Evolutionary conservation across 2,329 filamentous ascomycete genomes (phyloP).

Genomic region (Cladophialophora immunda): DNA sequence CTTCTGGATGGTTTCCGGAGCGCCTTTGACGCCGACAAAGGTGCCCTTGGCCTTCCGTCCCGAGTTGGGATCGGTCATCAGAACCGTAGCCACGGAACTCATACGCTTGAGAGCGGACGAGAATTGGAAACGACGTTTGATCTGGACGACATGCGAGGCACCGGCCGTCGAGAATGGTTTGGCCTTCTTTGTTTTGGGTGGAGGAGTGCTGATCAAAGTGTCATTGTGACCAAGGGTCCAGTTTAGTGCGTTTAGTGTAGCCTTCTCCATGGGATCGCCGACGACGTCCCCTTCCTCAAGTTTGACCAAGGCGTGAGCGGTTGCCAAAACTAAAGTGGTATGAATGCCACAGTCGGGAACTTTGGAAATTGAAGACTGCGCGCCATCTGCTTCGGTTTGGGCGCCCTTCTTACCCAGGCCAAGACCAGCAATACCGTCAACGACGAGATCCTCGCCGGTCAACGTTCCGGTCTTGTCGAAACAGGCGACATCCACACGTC

Average conservation of each 20-base stretch:
- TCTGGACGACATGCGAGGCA: slow-evolving; percentile 79
- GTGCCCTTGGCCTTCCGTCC: slow-evolving; percentile 82
- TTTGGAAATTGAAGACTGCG: slow-evolving; percentile 78
- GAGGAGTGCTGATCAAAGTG: slow-evolving; percentile 74
- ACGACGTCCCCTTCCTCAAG: slow-evolving; percentile 97
- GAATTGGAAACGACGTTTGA: slow-evolving; percentile 97
- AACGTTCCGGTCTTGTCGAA: slow-evolving; percentile 99
- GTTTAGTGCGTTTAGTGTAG: slow-evolving; percentile 85
- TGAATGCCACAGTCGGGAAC: slow-evolving; percentile 76
- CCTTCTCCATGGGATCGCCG: slow-evolving; percentile 99
- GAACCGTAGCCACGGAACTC: slow-evolving; percentile 88
- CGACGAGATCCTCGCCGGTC: slow-evolving; percentile 94
- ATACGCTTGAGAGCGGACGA: slow-evolving; percentile 96
- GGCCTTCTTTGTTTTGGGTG: slow-evolving; percentile 54
- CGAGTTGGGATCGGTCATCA: slow-evolving; percentile 74
- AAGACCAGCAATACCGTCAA: slow-evolving; percentile 94
- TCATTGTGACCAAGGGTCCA: slow-evolving; percentile 95
- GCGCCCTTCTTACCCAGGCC: slow-evolving; percentile 74
- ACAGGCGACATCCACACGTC: slow-evolving; percentile 93
- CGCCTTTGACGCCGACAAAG: slow-evolving; percentile 95
- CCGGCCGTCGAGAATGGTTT: slow-evolving; percentile 55
- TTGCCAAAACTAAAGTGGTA: slow-evolving; percentile 91
- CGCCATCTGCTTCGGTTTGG: slow-evolving; percentile 77
- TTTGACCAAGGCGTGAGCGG: slow-evolving; percentile 93
- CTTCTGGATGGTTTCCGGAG: slow-evolving; percentile 93